Base-by-base conservation (phyloP, 257 asterid species). In the Petunia secreta region DNA sequence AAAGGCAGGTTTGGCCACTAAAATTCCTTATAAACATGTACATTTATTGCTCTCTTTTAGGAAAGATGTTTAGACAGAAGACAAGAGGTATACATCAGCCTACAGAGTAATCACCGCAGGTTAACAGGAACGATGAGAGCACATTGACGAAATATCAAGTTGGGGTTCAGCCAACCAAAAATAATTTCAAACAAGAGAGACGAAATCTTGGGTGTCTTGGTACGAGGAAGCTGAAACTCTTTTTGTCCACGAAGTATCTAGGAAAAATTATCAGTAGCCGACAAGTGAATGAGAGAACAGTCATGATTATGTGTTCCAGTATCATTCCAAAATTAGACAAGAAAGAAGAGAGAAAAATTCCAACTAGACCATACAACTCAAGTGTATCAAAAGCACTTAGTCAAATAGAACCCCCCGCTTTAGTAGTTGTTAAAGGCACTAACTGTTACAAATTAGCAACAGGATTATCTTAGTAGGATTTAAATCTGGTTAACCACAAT, bases 351-450 rank as follows among this genome's bases (percentile, higher is more conserved):
- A 48, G 55, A 15, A 68, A 68, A 68, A 68, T 44, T 38, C 10
- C 60, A 71, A 69, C 16, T 69, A 46, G 11, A 71, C 44, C 11
- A 46, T 69, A 71, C 60, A 48, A 48, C 60, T 73, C 13, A 50
- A 34, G 25, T 48, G 62, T 38, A 73, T 13, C 62, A 36, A 50
- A 50, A n/a, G 63, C 13, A 73, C 48, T 73, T 50, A 34, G 14
- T 36, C 46, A 36, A 40, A 34, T 36, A 50, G 63, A 13, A 73
- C 44, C 76, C 16, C 76, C 76, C 43, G 58, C 41, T 68, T 44
- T 68, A 71, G 77, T 50, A 73, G 50, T 73, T 50, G 46, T 48
- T 71, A 11, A 71, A 71, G 77, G 43, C 60, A 34, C 60, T 2
- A 34, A 71, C 77, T 34, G 11, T 2, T 71, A n/a, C 43, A 57